Evolutionary conservation across 2,329 filamentous ascomycete genomes (phyloP), one percentile per base, ranked within the genome.

Genomic region (Curvularia sp.): DNA sequence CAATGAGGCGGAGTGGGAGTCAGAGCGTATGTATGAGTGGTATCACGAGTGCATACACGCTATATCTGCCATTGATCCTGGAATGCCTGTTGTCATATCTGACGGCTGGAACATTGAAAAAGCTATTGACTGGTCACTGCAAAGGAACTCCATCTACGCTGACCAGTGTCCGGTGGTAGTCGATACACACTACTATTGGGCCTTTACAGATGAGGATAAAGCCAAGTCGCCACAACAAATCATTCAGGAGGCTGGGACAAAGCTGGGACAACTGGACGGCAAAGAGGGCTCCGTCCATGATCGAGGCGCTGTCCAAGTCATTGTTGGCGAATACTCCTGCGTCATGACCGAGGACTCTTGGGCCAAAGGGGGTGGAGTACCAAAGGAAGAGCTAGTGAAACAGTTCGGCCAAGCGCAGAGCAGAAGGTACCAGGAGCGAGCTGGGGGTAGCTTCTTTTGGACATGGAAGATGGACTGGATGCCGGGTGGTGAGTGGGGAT

Each of bases 401-500:
- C 71, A 78, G 22, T 85, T 86, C 63, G 83, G 83, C 12, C 75
- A 78, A 44, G 78, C 77, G 1, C 80, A 87, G 65, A 81, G 77
- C 26, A 66, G 76, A 10, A 77, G 77, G 43, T 87, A 82, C 71
- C 80, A 84, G 55, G 66, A 79, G n/a, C 79, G 78, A 44, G 73
- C 82, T 13, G 82, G 81, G 2, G 85, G 85, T 1, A 78, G 78
- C 31, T 86, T 82, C 66, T 88, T 87, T 75, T 87, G 85, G 85
- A 87, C 85, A 0, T 84, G 79, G 67, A 85, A 85, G 54, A 87
- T 87, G 84, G 80, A 85, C 62, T 87, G 85, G 84, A 85, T 85
- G 80, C 80, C 81, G n/a, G 85, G 84, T 12, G 85, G 84, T 12
- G 85, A 85, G 70, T 87, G 85, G 85, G 85, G 85, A 0, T 86